phyloP scores from a whole-genome alignment of 257 asterid species.

The Gentiana macrophylla region DNA sequence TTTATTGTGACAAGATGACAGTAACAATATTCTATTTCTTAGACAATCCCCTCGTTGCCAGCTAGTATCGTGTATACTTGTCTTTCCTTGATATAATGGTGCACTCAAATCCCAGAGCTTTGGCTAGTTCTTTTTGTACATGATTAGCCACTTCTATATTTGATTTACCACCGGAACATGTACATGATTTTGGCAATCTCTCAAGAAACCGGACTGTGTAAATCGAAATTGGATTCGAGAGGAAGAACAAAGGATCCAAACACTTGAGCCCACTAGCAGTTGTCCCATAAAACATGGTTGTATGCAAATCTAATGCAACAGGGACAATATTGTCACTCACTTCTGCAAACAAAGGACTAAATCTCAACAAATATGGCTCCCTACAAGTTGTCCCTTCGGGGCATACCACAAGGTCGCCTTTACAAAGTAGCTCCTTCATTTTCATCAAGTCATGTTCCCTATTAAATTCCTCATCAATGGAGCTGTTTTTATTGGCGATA shows the following conservation, averaged over 20 bases:
- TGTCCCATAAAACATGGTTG: too few species aligned
- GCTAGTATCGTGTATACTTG: slow-evolving; percentile 21
- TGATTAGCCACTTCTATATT: slow-evolving; percentile 24
- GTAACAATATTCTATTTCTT: slow-evolving; percentile 16
- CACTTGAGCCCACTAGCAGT: too few species aligned
- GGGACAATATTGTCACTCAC: slow-evolving; percentile 12
- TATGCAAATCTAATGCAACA: slow-evolving; percentile 20
- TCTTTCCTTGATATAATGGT: slow-evolving; percentile 26
- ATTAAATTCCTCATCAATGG: slow-evolving; percentile 12
- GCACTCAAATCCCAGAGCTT: slow-evolving; percentile 23
- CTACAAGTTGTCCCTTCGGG: too few species aligned
- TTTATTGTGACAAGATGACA: too few species aligned
- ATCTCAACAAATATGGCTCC: too few species aligned
- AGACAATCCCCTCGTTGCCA: neutral
- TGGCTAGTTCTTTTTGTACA: slow-evolving; percentile 21
- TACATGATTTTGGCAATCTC: neutral
- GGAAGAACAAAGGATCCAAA: slow-evolving; percentile 11
- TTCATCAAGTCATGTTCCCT: slow-evolving; percentile 14
- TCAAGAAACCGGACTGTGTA: slow-evolving; percentile 13
- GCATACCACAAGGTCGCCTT: too few species aligned
- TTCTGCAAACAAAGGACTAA: too few species aligned
- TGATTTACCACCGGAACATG: slow-evolving; percentile 11
- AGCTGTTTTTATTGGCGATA: slow-evolving; percentile 18
- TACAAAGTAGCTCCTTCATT: too few species aligned
- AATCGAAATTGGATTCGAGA: slow-evolving; percentile 21